Evolutionary conservation across 2,329 filamentous ascomycete species (phyloP).

Genomic region (Beauveria brongniartii): DNA sequence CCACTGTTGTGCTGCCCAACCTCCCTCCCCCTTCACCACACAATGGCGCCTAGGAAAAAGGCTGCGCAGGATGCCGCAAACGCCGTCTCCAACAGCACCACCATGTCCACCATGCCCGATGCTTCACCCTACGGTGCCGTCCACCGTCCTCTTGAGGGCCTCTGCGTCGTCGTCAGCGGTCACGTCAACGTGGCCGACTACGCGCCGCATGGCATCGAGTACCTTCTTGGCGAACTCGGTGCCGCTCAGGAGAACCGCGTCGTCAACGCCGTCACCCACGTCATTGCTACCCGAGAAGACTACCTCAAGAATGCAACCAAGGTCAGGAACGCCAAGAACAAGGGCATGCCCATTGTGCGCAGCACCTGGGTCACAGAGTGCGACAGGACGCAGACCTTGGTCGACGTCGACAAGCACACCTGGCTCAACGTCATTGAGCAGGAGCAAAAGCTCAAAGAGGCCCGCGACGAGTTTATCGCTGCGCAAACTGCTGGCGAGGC

Average conservation of each 20-base stretch:
- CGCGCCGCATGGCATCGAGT: slow-evolving; percentile 15
- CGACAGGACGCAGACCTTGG: slow-evolving; percentile 22
- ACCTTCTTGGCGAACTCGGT: slow-evolving; percentile 5
- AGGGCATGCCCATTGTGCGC: slow-evolving; percentile 46
- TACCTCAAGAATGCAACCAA: slow-evolving; percentile 42
- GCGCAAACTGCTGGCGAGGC: slow-evolving; percentile 12
- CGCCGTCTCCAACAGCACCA: background rate
- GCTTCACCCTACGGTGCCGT: slow-evolving; percentile 10
- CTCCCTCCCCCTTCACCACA: background rate
- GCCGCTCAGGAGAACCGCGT: slow-evolving; percentile 23
- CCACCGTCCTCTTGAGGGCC: slow-evolving; percentile 35
- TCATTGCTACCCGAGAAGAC: slow-evolving; percentile 48
- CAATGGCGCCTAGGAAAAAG: slow-evolving; percentile 7
- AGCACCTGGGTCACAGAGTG: slow-evolving; percentile 57
- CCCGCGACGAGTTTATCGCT: slow-evolving; percentile 20
- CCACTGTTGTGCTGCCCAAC: background rate
- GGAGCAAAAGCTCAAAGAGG: slow-evolving; percentile 15
- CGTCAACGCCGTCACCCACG: slow-evolving; percentile 43
- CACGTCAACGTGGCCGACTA: slow-evolving; percentile 49
- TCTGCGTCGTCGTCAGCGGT: slow-evolving; percentile 50
- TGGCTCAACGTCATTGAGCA: slow-evolving; percentile 20
- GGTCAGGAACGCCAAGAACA: slow-evolving; percentile 37
- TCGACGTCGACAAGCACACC: slow-evolving; percentile 19
- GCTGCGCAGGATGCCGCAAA: slow-evolving; percentile 3
- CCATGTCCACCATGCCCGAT: slow-evolving; percentile 2